Conservation (phyloP, 1,284 basidiomycete species). For the Cutaneotrichosporon curvatum region DNA sequence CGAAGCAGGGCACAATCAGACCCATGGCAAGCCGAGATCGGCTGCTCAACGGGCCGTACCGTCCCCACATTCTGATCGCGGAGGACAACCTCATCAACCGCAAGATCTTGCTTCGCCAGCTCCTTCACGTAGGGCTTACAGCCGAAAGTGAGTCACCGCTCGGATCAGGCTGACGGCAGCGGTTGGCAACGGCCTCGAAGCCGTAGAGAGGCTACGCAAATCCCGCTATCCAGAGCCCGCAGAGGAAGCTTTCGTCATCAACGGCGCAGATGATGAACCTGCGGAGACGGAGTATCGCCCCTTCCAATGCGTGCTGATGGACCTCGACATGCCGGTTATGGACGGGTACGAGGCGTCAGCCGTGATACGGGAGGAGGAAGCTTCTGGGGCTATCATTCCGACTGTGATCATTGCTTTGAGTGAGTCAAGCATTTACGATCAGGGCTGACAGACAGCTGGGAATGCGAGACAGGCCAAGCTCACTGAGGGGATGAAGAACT, state of each 20-base stretch:
- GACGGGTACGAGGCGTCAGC: constrained; percentile 17
- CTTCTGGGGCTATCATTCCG: background rate
- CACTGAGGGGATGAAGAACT: constrained; percentile 24
- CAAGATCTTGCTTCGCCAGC: constrained; percentile 20
- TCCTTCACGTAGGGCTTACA: constrained; percentile 12
- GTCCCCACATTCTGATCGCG: constrained; percentile 24
- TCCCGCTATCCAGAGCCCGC: no score
- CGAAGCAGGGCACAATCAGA: background rate
- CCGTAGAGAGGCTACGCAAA: constrained; percentile 39
- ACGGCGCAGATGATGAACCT: background rate
- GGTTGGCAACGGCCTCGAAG: constrained; percentile 47
- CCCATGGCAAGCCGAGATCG: background rate
- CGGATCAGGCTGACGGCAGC: constrained; percentile 5
- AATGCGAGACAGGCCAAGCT: constrained; percentile 19
- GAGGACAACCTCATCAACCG: constrained; percentile 43
- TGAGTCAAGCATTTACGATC: constrained; percentile 1
- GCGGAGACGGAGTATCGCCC: no score
- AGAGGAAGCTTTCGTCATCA: background rate
- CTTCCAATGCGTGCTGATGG: constrained; percentile 43
- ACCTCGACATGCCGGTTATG: constrained; percentile 43
- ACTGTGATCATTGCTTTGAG: constrained; percentile 14
- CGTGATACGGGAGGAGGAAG: constrained; percentile 12
- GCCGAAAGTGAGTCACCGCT: constrained; percentile 1
- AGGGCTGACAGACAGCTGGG: constrained; percentile 10
- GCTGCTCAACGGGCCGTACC: background rate